Evolutionary conservation across 345 rosid species (phyloP), one percentile per base, ranked within the genome.

Genomic region (Rhizophora apiculata): DNA sequence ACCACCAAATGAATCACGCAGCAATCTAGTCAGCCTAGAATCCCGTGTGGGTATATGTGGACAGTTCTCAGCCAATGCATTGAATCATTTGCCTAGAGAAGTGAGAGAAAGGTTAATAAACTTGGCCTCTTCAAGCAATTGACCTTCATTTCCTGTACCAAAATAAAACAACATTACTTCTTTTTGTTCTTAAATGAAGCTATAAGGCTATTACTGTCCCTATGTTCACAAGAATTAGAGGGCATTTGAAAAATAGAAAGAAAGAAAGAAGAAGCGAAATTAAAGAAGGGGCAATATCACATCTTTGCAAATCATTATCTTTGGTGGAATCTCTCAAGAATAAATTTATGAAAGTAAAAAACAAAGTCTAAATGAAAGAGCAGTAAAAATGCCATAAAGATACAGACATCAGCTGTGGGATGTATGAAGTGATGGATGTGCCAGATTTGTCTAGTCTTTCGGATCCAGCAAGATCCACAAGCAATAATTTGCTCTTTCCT

Each of bases 1-100:
- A 93, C 98, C 97, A 79, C 98, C 97, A 60, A 89, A 93, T 68
- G 98, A 89, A 86, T 91, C 97, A 34, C 98, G 96, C 70, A 93
- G 91, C 84, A 93, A 86, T 83, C 97, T 85, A 58, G 98, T 93
- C 74, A 93, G 81, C 79, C 89, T 93, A 49, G 98, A 93, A 70
- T 93, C 98, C 84, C 98, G 88, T 19, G 89, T 86, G 55, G 98
- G 98, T 81, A 93, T 91, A 78, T 93, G 98, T 26, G 91, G 77
- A 78, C 91, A 80, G 77, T 90, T 90, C 81, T 91, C 98, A 71
- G 98, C 97, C 85, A 93, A 76, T 61, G 98, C 98, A 82, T 93
- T 93, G 81, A 93, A 91, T 75, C 98, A 93, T 79, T 89, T 93
- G 9, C 98, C 98, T 13, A 93, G 93, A 16, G 97, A 91, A 68